Base-by-base conservation (phyloP, 768 basidiomycete genomes). In the Rhizopogon vesiculosus region DNA sequence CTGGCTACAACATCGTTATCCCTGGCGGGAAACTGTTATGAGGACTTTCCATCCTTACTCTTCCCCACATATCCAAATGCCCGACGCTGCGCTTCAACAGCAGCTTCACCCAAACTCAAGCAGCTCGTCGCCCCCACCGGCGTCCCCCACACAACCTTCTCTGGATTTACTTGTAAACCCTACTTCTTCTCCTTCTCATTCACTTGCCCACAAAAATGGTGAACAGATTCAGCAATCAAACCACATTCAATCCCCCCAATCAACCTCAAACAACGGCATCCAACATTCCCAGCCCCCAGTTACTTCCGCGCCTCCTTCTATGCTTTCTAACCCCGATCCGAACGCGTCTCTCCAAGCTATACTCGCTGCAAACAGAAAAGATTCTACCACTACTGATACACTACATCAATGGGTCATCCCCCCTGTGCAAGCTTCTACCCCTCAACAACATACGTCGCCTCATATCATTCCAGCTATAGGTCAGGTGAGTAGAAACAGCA, bases 41-140 rank as follows among this genome's bases (percentile, higher is more conserved):
- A 74, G 73, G 74, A 74, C 73, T 0, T 76, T 74, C 49, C 74
- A 75, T 64, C 70, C 73, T 61, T 72, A 74, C 68, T 70, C 69
- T 69, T 72, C 73, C 66, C 68, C 72, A 65, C 74, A 68, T 62
- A 62, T 72, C 63, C 64, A 69, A 56, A 76, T 76, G 75, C 72
- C 72, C 62, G 68, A 77, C 60, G 66, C 70, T 31, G 63, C 68
- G 33, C 72, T 71, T 53, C 66, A 72, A 43, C 64, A 63, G 49
- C 60, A 41, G 59, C 56, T 39, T 13, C 51, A 60, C 43, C 54
- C 62, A 40, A 64, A 60, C 58, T 72, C 69, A 62, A 69, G 66
- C 60, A 70, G 66, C 54, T 68, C 84, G 61, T 77, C 80, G 15
- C 79, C 83, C 58, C 82, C 66, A 69, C 76, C 72, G 66, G 77